Base-by-base conservation (phyloP, 176 grass and related monocot species). In the Pontederia crassipes region DNA sequence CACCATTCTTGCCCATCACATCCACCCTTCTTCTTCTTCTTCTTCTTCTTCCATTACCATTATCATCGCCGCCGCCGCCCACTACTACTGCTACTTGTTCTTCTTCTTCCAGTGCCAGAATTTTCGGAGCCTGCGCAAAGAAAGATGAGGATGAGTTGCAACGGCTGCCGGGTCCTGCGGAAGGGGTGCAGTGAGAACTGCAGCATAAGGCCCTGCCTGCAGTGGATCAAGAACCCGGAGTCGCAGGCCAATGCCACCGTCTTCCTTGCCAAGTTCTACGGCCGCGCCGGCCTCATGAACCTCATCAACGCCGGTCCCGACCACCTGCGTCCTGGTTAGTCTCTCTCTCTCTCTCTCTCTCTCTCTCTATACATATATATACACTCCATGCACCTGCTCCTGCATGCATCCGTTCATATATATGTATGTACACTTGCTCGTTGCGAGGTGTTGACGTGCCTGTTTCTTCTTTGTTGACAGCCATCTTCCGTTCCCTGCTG, bases 251-350 rank as follows among this genome's bases (percentile, higher is more conserved):
- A 87, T 73, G 84, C 84, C 54, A 82, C 84, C 55, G 79, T 87
- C 45, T 87, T 87, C 79, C 84, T 87, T 10, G 84, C 84, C 68
- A 87, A 87, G 85, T 87, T 87, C 76, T 87, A 87, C 76, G 84
- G 84, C 76, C 84, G 84, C 28, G 84, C 79, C 40, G 84, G 79
- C 2, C 84, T 87, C 40, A 69, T 87, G 49, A 87, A 87, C 72
- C 84, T 87, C 14, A 77, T 87, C 59, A 70, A 77, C 54, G 79
- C 72, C 4, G 72, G 59, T 35, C 58, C 48, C 12, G 72, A 78
- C 58, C 12, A 14, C 72, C 79, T 87, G 68, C 75, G 79, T 49
- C 79, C 79, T 18, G 80, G 80, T 77, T 68, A 6, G 26, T 32
- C 20, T 24, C 20, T 24, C 20, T 24, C 20, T 24, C 20, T 24